Base-by-base conservation (phyloP, 2,329 filamentous ascomycete genomes). In the Cordyceps cateniannulata region DNA sequence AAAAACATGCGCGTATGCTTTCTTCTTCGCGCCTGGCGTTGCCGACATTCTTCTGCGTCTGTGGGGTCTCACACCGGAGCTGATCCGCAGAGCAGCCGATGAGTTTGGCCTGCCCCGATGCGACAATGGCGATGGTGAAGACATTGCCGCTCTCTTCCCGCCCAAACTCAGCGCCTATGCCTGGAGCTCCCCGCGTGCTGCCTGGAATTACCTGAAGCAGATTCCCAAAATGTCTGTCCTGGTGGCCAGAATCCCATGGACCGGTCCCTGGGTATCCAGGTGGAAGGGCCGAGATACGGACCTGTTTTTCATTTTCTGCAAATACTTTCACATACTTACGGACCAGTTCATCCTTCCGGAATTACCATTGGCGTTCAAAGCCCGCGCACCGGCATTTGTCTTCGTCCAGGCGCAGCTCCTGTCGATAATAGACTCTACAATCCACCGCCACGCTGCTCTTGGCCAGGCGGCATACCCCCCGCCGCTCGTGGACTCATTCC, bases 231-330 rank as follows among this genome's bases (percentile, higher is more conserved):
- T 88, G 58, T 88, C 91, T 1, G 71, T 92, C 44, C 83, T 86
- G 32, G 85, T 89, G 5, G 81, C 85, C 32, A 85, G 87, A 65
- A 86, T 96, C n/a, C 79, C 86, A 48, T 97, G 93, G 92, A 85
- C 89, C 67, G 90, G 91, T 1, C 86, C 87, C 1, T 97, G 93
- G 93, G 79, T 90, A 8, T 85, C 88, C 44, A 85, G 91, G 63
- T 97, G 93, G 93, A 88, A 85, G 63, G 93, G 93, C 16, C 85
- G 86, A 2, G 92, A 96, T 67, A 96, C 89, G 4, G 93, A 96
- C 69, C 78, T 97, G 38, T 91, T 96, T 70, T 96, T 93, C 75
- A 88, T 96, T 49, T 97, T 97, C 69, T 85, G 87, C 75, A 96
- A 96, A 73, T 88, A 95, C 70, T 96, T 89, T 67, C 89, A 93